Evolutionary conservation across 1,284 basidiomycete genomes (phyloP).

Genomic region (Austroboletus novae-zelandiae): DNA sequence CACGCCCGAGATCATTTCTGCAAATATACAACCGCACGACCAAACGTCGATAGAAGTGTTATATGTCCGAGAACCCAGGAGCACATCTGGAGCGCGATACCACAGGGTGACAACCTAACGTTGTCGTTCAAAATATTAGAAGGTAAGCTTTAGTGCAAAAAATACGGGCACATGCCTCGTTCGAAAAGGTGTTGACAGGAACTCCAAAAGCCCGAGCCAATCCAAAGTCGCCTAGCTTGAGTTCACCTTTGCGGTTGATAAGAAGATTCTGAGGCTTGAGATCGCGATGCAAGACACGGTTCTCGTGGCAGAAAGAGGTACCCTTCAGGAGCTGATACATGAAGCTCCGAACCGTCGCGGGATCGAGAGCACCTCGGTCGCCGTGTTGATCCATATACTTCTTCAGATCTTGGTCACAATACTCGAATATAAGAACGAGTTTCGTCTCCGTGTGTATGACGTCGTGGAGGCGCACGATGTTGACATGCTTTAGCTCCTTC

Average conservation of each 20-base stretch:
- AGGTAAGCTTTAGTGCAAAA: background rate
- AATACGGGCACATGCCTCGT: constrained; percentile 61
- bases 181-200: constrained; percentile 94
- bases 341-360: constrained; percentile 91
- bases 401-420: constrained; percentile 97
- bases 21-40: constrained; percentile 99
- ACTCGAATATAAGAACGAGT: constrained; percentile 98
- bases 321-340: constrained; percentile 98
- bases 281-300: constrained; percentile 96
- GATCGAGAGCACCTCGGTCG: constrained; percentile 91
- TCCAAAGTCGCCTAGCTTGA: constrained; percentile 97
- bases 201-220: constrained; percentile 94
- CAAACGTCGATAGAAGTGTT: constrained; percentile 99
- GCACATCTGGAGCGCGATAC: constrained; percentile 98
- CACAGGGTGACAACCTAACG: constrained; percentile 92
- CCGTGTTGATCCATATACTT: constrained; percentile 99
- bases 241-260: constrained; percentile 95
- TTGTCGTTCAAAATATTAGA: constrained; percentile 8
- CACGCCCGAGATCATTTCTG: constrained; percentile 97
- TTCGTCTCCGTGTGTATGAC: constrained; percentile 99
- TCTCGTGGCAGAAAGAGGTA: constrained; percentile 98
- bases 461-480: constrained; percentile 95
- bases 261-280: constrained; percentile 97
- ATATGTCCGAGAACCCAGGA: constrained; percentile 96
- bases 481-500: constrained; percentile 95